These are phyloP conservation scores for Lactarius akahatsu DNA, from an alignment of 768 basidiomycete species.

Conservation along the genomic window DNA sequence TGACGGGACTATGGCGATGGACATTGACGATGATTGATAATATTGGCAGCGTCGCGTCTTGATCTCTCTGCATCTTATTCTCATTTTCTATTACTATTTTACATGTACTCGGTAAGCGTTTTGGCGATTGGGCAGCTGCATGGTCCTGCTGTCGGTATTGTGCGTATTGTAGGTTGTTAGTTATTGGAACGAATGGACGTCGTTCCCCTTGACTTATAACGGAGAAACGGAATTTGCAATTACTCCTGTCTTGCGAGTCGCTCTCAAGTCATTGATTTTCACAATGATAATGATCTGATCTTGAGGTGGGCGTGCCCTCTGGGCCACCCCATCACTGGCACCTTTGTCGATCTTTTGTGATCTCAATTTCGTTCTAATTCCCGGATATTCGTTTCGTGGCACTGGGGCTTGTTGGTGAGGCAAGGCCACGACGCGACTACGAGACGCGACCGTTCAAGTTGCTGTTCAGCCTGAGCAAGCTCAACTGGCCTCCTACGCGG, in stretches of 20 bases:
- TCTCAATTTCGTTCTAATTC: too few species aligned
- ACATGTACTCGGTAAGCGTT: constrained; percentile 14
- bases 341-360: too few species aligned
- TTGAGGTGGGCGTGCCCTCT: too few species aligned
- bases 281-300: too few species aligned
- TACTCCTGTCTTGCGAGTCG: too few species aligned
- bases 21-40: constrained; percentile 26
- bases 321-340: too few species aligned
- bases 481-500: not conserved
- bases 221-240: too few species aligned
- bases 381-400: not conserved
- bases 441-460: too few species aligned
- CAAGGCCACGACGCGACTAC: not conserved
- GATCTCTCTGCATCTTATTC: constrained; percentile 5
- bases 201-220: not conserved
- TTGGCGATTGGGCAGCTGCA: constrained; percentile 6
- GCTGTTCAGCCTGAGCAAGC: not conserved
- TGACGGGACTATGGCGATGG: constrained; percentile 27
- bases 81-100: constrained; percentile 12
- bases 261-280: too few species aligned
- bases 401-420: not conserved
- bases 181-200: not conserved
- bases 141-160: not conserved
- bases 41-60: not conserved
- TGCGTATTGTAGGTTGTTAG: constrained; percentile 16